phyloP scores from a whole-genome alignment of 176 grass and related monocot genomes.

The Oryza australiensis region DNA sequence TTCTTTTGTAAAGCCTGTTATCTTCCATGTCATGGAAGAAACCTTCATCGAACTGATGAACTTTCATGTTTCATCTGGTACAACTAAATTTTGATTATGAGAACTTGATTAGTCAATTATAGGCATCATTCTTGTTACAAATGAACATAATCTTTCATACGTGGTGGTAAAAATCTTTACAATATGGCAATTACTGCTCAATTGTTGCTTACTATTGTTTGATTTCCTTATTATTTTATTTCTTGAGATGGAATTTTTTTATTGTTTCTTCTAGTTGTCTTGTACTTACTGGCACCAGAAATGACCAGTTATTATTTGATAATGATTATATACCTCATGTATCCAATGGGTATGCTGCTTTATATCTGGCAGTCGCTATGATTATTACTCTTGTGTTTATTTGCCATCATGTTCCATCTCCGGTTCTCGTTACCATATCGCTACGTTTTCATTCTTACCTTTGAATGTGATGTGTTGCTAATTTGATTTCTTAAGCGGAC shows the following conservation, averaged over 20 bases:
- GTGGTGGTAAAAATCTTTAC: not conserved
- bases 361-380: not conserved
- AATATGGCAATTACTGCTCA: not conserved
- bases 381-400: not conserved
- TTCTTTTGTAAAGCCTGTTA: not conserved
- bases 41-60: not conserved
- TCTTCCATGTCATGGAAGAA: not conserved
- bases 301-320: not conserved
- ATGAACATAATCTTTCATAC: not conserved
- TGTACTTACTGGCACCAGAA: not conserved
- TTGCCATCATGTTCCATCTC: not conserved
- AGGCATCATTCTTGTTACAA: not conserved
- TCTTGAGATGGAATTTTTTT: not conserved
- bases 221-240: not conserved
- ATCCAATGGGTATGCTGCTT: not conserved
- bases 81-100: not conserved
- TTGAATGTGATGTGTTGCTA: not conserved
- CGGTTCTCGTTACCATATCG: not conserved
- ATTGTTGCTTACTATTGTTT: no score
- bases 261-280: not conserved
- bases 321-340: not conserved
- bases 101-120: not conserved
- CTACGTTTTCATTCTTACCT: not conserved
- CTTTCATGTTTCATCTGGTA: not conserved
- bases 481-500: not conserved